A percentile compares a stretch with the other conserved stretches of the same genome.
phyloP scores from a whole-genome alignment of 306 rosid genomes.

The Glycine soja region DNA sequence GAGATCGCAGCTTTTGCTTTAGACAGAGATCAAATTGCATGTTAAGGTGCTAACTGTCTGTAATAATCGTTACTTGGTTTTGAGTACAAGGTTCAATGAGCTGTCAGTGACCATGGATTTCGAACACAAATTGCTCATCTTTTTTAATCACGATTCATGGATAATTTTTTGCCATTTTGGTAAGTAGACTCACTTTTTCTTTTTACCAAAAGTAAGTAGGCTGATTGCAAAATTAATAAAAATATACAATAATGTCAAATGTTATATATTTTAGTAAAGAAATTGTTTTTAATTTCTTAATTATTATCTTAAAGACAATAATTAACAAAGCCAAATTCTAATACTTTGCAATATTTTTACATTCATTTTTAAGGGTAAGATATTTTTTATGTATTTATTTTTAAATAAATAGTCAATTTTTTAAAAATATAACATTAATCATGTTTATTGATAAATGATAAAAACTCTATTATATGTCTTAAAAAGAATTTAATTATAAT shows the following conservation, averaged over 20 bases:
- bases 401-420: no score
- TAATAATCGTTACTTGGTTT: background rate
- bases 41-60: background rate
- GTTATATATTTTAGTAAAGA: background rate
- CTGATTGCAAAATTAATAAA: no score
- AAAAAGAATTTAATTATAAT: no score
- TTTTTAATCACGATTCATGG: background rate
- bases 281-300: background rate
- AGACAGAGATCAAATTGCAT: background rate
- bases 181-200: background rate
- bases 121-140: background rate
- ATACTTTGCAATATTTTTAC: no score
- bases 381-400: no score
- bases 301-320: background rate
- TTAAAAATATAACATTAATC: no score
- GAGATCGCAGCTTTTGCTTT: no score
- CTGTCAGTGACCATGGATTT: background rate
- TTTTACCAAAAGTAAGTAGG: no score
- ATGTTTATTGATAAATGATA: no score
- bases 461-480: no score
- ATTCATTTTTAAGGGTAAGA: no score
- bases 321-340: no score
- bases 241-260: background rate
- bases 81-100: constrained; percentile 16
- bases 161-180: background rate